Percentiles rank a stretch among this genome's conserved stretches.
Conservation (phyloP, 208 protist species). For the Phytomonas sp. region DNA sequence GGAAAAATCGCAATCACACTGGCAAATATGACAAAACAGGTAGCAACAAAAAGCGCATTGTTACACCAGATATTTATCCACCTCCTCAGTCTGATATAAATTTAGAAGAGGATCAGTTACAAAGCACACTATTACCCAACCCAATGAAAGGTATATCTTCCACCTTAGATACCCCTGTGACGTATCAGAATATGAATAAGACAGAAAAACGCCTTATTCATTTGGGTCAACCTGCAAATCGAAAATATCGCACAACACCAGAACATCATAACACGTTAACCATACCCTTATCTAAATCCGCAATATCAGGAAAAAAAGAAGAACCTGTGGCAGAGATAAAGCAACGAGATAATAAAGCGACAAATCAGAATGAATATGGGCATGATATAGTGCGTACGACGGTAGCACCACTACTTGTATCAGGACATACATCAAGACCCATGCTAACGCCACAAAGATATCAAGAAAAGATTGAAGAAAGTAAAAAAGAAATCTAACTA, state of each 20-base stretch:
- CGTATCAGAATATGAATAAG: neutral
- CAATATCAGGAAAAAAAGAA: neutral
- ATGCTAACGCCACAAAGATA: slow-evolving; percentile 29
- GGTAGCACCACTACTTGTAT: slow-evolving; percentile 40
- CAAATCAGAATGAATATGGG: slow-evolving; percentile 8
- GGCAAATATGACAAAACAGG: neutral
- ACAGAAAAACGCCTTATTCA: neutral
- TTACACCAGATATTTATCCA: slow-evolving; percentile 3
- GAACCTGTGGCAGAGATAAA: slow-evolving; percentile 1
- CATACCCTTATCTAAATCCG: neutral
- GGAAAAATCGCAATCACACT: neutral
- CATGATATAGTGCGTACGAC: slow-evolving; percentile 11
- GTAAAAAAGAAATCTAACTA: neutral
- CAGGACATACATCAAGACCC: slow-evolving; percentile 60
- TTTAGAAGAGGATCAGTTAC: neutral
- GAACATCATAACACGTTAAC: neutral
- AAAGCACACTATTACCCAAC: neutral
- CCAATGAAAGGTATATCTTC: neutral
- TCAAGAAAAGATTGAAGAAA: neutral
- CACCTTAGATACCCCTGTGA: neutral
- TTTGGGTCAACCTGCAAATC: neutral
- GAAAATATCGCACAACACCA: neutral
- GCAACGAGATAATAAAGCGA: neutral
- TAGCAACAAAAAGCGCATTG: slow-evolving; percentile 9
- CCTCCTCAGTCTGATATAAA: neutral